These are phyloP conservation scores for Nematodospora anomalae DNA, from an alignment of 1,139 yeast genomes.

Conservation along the genomic window DNA sequence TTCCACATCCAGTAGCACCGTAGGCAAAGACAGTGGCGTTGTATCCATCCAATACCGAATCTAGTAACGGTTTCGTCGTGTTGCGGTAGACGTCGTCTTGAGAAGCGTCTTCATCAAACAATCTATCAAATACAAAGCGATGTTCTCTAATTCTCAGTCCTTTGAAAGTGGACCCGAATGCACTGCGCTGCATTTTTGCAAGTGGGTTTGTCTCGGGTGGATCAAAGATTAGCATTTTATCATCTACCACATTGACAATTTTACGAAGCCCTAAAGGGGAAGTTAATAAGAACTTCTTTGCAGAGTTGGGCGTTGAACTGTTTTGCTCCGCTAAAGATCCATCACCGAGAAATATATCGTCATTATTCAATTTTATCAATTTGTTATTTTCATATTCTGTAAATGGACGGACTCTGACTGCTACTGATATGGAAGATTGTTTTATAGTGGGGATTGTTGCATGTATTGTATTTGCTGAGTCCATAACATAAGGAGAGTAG, in stretches of 20 bases:
- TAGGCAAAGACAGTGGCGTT: slow-evolving; percentile 94
- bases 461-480: slow-evolving; percentile 4
- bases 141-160: slow-evolving; percentile 63
- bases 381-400: slow-evolving; percentile 55
- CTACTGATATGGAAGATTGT: slow-evolving; percentile 73
- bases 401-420: slow-evolving; percentile 85
- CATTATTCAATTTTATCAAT: slow-evolving; percentile 37
- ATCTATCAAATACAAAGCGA: slow-evolving; percentile 75
- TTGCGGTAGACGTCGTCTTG: slow-evolving; percentile 67
- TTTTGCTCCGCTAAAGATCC: slow-evolving; percentile 42
- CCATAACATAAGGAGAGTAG: slow-evolving; percentile 5
- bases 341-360: slow-evolving; percentile 53
- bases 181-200: slow-evolving; percentile 57
- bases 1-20: slow-evolving; percentile 94
- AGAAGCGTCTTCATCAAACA: slow-evolving; percentile 63
- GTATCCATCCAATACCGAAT: slow-evolving; percentile 76
- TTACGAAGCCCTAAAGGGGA: slow-evolving; percentile 61
- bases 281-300: slow-evolving; percentile 9
- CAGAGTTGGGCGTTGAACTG: slow-evolving; percentile 8
- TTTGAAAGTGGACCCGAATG: slow-evolving; percentile 41
- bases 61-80: slow-evolving; percentile 73
- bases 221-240: slow-evolving; percentile 84
- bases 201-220: slow-evolving; percentile 79
- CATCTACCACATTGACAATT: slow-evolving; percentile 82
- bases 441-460: slow-evolving; percentile 16